Percentiles rank a stretch among this genome's conserved stretches.
These are phyloP conservation scores for Calocera viscosa DNA, from an alignment of 768 basidiomycete species.

Conservation along the genomic window DNA sequence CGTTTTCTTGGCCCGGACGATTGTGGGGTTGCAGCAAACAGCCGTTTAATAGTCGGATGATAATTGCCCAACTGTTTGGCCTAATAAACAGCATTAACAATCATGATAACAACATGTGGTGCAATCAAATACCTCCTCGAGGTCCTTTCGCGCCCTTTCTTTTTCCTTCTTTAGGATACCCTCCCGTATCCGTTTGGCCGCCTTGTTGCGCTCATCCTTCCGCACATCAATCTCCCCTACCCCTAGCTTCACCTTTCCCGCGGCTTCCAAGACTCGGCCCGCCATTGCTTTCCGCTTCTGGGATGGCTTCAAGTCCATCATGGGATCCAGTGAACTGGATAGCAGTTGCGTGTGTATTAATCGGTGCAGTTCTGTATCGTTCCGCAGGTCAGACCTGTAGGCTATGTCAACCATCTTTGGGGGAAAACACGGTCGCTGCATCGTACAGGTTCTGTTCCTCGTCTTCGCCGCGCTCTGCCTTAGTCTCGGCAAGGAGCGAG, in stretches of 20 bases:
- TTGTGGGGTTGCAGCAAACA: constrained; percentile 37
- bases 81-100: constrained; percentile 28
- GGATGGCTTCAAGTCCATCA: constrained; percentile 50
- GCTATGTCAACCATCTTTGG: constrained; percentile 2
- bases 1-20: constrained; percentile 34
- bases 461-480: constrained; percentile 17
- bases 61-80: constrained; percentile 78
- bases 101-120: background rate
- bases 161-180: constrained; percentile 53
- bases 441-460: constrained; percentile 18
- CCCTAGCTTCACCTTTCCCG: constrained; percentile 56
- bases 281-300: constrained; percentile 61
- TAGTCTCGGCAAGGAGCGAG: constrained; percentile 12
- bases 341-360: constrained; percentile 69
- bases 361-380: constrained; percentile 65
- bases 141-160: constrained; percentile 38
- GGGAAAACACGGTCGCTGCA: constrained; percentile 24
- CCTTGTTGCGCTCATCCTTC: constrained; percentile 52
- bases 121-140: constrained; percentile 49
- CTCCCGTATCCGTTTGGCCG: constrained; percentile 58
- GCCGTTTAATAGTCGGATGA: constrained; percentile 60
- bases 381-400: constrained; percentile 55
- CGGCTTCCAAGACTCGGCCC: constrained; percentile 62
- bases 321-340: constrained; percentile 55
- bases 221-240: constrained; percentile 57